These are phyloP conservation scores for Elsinoe fawcettii DNA, from an alignment of 2,329 filamentous ascomycete species.

Conservation along the genomic window DNA sequence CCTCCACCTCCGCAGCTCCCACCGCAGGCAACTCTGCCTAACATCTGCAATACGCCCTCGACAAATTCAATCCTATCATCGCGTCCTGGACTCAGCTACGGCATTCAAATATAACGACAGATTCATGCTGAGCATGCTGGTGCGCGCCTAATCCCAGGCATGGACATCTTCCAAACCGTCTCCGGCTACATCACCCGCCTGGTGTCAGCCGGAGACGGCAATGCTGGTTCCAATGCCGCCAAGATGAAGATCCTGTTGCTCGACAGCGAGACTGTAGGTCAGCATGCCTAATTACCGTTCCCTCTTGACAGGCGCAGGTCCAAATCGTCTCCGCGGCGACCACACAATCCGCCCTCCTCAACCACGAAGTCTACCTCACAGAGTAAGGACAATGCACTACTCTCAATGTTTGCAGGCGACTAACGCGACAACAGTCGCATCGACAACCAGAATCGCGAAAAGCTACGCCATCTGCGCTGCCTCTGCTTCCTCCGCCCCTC, in stretches of 20 bases:
- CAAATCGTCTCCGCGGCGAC: conserved; percentile 90
- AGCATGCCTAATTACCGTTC: too few relatives aligned
- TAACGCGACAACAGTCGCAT: conserved; percentile 50
- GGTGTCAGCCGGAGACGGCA: conserved; percentile 68
- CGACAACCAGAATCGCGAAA: conserved; percentile 82
- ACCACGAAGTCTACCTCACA: conserved; percentile 95
- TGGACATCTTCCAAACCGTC: conserved; percentile 92
- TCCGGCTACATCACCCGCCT: conserved; percentile 96
- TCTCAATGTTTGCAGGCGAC: conserved; percentile 16
- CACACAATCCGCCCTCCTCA: conserved; percentile 88
- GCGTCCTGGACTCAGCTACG: not conserved
- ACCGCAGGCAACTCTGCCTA: not conserved
- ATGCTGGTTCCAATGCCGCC: conserved; percentile 56
- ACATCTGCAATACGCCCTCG: too few relatives aligned
- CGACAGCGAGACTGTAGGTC: conserved; percentile 76
- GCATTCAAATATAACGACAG: not conserved
- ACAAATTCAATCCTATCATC: not conserved
- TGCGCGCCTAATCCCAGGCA: conserved; percentile 32
- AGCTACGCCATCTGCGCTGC: conserved; percentile 95
- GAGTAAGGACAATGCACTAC: conserved; percentile 44
- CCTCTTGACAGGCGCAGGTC: conserved; percentile 43
- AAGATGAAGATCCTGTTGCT: conserved; percentile 99
- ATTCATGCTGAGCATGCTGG: not conserved
- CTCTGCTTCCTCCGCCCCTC: conserved; percentile 90
- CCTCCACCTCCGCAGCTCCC: not conserved